Evolutionary conservation across 768 basidiomycete species (phyloP).

Genomic region (Boletus eberwhitei): DNA sequence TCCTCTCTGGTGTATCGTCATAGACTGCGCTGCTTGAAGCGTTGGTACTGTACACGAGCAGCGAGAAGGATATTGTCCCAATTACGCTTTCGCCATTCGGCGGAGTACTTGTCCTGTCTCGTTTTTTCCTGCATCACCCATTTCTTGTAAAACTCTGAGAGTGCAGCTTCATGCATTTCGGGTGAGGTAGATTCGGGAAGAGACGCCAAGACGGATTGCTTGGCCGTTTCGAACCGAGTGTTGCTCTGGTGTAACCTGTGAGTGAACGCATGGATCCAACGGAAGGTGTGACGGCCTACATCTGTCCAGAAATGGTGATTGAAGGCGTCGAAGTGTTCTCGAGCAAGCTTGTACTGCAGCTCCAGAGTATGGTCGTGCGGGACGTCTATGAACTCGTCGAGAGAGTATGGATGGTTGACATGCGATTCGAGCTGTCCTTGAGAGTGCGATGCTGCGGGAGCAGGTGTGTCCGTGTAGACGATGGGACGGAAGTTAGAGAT

Average conservation of each 20-base stretch:
- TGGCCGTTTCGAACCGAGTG: constrained; percentile 72
- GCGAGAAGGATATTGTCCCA: constrained; percentile 53
- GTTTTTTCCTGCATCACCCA: constrained; percentile 71
- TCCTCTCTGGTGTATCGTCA: background rate
- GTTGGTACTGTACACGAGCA: constrained; percentile 52
- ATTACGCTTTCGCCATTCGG: constrained; percentile 66
- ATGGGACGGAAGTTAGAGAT: constrained; percentile 77
- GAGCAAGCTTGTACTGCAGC: constrained; percentile 66
- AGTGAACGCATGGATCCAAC: background rate
- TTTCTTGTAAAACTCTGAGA: constrained; percentile 68
- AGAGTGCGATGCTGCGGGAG: constrained; percentile 26
- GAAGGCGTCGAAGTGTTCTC: constrained; percentile 70
- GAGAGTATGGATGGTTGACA: constrained; percentile 68
- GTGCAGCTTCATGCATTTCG: constrained; percentile 60
- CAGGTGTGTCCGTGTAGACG: constrained; percentile 61
- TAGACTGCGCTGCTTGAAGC: constrained; percentile 35
- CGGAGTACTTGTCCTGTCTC: constrained; percentile 57
- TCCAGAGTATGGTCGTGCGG: constrained; percentile 44
- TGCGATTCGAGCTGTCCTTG: constrained; percentile 29
- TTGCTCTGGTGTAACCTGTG: constrained; percentile 54
- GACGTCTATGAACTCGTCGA: constrained; percentile 57
- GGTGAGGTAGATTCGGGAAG: constrained; percentile 49
- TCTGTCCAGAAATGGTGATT: constrained; percentile 81
- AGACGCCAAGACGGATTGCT: constrained; percentile 52
- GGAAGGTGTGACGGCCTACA: constrained; percentile 40